These are phyloP conservation scores for Globisporangium middletonii DNA, from an alignment of 352 stramenopile genomes.

Conservation along the genomic window DNA sequence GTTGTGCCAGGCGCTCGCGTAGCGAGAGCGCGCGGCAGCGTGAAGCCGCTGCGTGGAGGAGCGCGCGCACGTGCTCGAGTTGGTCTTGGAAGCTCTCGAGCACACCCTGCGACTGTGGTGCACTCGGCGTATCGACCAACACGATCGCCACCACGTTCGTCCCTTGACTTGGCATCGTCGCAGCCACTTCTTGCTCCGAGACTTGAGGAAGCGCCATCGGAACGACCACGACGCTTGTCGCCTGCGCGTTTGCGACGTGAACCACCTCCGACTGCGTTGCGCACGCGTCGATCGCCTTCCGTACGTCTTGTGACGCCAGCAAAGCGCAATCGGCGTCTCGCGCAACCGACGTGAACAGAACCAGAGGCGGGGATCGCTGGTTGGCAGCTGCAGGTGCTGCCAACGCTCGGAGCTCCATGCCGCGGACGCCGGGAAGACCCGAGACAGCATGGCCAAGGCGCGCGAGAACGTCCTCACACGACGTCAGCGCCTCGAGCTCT, in stretches of 20 bases:
- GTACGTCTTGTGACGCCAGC: neutral
- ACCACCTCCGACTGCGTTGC: neutral
- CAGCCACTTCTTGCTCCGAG: no score
- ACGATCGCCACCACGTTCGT: neutral
- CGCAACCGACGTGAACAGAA: no score
- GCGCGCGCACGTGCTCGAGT: slow-evolving; percentile 1
- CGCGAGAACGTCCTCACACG: neutral
- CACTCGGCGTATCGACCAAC: neutral
- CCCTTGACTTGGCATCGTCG: neutral
- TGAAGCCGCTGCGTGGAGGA: slow-evolving; percentile 1
- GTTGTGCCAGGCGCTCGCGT: slow-evolving; percentile 2
- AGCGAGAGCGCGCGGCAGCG: slow-evolving; percentile 5
- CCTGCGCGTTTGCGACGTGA: neutral
- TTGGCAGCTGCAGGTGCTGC: no score
- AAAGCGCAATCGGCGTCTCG: neutral
- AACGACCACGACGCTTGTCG: neutral
- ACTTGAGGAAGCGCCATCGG: neutral
- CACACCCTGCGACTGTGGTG: no score
- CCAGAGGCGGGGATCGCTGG: no score
- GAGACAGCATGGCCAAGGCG: slow-evolving; percentile 3
- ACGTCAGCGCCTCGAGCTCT: slow-evolving; percentile 2
- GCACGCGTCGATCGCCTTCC: neutral
- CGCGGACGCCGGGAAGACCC: neutral
- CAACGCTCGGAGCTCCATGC: neutral
- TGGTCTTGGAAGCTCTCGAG: neutral